Base-by-base conservation (phyloP, 805 yeast genomes). In the Saccharomycopsis fermentans region DNA sequence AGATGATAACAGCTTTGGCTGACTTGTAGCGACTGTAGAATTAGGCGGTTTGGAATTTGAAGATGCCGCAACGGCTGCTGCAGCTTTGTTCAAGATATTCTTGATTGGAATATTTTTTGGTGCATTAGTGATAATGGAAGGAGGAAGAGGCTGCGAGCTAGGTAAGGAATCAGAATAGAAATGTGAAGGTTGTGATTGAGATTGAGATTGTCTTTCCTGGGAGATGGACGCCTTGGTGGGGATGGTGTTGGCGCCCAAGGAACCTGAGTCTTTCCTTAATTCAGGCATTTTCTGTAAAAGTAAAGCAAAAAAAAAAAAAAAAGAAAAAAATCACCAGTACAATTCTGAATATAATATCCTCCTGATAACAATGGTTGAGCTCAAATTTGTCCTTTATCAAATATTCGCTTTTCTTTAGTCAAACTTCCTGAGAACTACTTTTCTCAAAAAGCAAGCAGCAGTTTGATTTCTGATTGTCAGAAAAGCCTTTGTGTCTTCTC, bases 1-100 rank as follows among this genome's bases (percentile, higher is more conserved):
- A 8, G 50, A 21, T 1, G 50, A 43, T 21, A 21, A 21, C 5
- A 43, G 5, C 12, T 43, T 43, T 2, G 24, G 8, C 16, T 43
- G 17, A 11, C 12, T 43, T 11, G 50, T 4, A 5, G 9, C n/a
- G 24, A 6, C 16, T 24, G 50, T 6, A 11, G 26, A 14, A 21
- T 43, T 27, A 19, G 50, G n/a, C 14, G 50, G 9, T 6, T 21
- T 21, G 14, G 27, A 35, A 3, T 52, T 26, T 40, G 54, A 69
- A 16, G 76, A 73, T 27, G 75, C 74, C 8, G 66, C 71, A 9
- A 71, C 70, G 2, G 76, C 75, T 39, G 73, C 72, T 24, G 67
- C 70, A 1, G 75, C 74, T 17, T 51, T 51, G 19, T 35, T 35
- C n/a, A 51, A 34, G n/a, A 51, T 43, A 6, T 43, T 43, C n/a